Conservation (phyloP, 2,329 filamentous ascomycete genomes). For the Nigrospora oryzae region DNA sequence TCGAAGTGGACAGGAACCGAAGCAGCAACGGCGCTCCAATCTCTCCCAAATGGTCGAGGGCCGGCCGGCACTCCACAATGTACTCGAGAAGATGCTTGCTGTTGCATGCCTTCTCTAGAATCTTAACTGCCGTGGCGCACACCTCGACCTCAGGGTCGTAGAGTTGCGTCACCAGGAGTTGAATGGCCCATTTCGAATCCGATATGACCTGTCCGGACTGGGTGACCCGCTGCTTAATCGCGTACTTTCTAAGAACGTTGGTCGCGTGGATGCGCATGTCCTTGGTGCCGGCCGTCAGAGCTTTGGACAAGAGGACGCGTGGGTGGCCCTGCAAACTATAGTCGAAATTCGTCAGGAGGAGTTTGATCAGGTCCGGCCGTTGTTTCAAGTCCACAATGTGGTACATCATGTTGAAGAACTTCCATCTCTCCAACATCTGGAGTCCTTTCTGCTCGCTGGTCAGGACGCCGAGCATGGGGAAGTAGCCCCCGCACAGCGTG, state of each 20-base stretch:
- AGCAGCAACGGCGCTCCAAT: slow-evolving; percentile 90
- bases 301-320: slow-evolving; percentile 85
- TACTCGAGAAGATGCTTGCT: slow-evolving; percentile 85
- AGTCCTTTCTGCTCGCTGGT: slow-evolving; percentile 77
- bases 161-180: slow-evolving; percentile 91
- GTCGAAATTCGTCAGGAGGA: slow-evolving; percentile 84
- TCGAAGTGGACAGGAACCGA: slow-evolving; percentile 89
- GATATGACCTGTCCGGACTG: slow-evolving; percentile 34
- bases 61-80: slow-evolving; percentile 91
- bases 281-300: slow-evolving; percentile 84
- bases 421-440: slow-evolving; percentile 88
- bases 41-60: slow-evolving; percentile 89
- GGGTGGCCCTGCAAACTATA: slow-evolving; percentile 85
- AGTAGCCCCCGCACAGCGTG: slow-evolving; percentile 87
- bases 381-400: slow-evolving; percentile 90
- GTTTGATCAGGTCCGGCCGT: slow-evolving; percentile 82
- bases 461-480: slow-evolving; percentile 81
- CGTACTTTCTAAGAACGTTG: slow-evolving; percentile 79
- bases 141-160: slow-evolving; percentile 98
- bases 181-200: slow-evolving; percentile 92
- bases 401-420: slow-evolving; percentile 99
- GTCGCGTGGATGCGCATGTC: slow-evolving; percentile 88
- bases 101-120: slow-evolving; percentile 95
- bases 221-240: slow-evolving; percentile 43
- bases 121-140: slow-evolving; percentile 92